Evolutionary conservation across 2,329 filamentous ascomycete genomes (phyloP), one percentile per base, ranked within the genome.

Genomic region (Monilinia polystroma): DNA sequence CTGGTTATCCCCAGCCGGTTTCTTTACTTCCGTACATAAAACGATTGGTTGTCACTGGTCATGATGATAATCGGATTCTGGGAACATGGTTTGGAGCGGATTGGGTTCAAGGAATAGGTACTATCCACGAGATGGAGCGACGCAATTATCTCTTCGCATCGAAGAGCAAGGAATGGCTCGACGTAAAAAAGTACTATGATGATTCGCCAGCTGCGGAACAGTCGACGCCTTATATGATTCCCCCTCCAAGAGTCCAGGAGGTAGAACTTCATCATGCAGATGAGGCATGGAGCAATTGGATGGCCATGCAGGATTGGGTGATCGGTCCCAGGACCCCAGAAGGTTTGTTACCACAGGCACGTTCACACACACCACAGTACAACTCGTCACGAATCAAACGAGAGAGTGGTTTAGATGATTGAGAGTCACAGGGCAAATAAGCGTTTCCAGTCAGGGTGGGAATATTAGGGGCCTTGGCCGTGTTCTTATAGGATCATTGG

Each of bases 281-380:
- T 79, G 84, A 85, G 69, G 88, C 84, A 68, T 99, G 95, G 95
- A 96, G 92, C 76, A 89, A 94, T 74, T 98, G 94, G 94, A 81
- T 97, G 43, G 92, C 92, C 16, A 96, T 97, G 92, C 92, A 97
- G 78, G 94, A 97, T 78, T 98, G 94, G 94, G 96, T 97, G 93
- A 81, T 97, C n/a, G 93, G 93, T 2, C 90, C 91, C 1, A 68
- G 74, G 47, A 52, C 58, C n/a, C 58, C 58, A 8, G 20, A 51
- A 51, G 45, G 58, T 41, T 20, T 62, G 23, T 51, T 38, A 23
- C 45, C 45, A 2, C 45, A n/a, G 35, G 4, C 58, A 41, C 32
- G 32, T 26, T 62, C 47, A 62, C 29, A 20, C 29, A 38, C 58
- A 29, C 32, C 58, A 14, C 32, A 51, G 6, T 51, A 62, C 32